Percentiles rank a stretch among this genome's conserved stretches.
These are phyloP conservation scores for Phaeomoniella chlamydospora DNA, from an alignment of 2,329 filamentous ascomycete genomes.

Conservation along the genomic window DNA sequence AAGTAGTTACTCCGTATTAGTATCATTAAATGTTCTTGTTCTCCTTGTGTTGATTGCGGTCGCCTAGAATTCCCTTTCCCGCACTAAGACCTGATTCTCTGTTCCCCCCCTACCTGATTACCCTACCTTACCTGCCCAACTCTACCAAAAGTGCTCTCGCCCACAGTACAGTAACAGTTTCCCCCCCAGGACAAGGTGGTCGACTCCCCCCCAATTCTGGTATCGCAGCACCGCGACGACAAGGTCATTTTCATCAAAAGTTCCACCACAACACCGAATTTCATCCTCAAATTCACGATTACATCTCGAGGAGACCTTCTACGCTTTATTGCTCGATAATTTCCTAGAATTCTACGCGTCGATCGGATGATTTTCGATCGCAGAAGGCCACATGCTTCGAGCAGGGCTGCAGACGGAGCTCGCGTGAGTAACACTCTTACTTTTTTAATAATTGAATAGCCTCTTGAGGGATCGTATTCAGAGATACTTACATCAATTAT, in stretches of 20 bases:
- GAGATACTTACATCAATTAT: slow-evolving; percentile 20
- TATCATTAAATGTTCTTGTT: no score
- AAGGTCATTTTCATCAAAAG: slow-evolving; percentile 8
- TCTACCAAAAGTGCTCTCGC: no score
- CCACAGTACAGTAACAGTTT: no score
- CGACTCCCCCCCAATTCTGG: background rate
- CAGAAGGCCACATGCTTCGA: slow-evolving; percentile 28
- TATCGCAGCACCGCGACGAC: background rate
- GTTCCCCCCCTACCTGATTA: no score
- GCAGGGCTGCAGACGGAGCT: slow-evolving; percentile 32
- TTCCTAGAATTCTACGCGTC: slow-evolving; percentile 27
- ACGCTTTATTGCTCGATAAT: slow-evolving; percentile 29
- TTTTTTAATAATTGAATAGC: slow-evolving; percentile 11
- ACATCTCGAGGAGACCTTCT: background rate
- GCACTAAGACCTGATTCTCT: no score
- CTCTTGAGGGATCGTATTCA: slow-evolving; percentile 15
- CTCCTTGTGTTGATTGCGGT: background rate
- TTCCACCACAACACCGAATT: slow-evolving; percentile 26
- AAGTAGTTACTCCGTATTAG: no score
- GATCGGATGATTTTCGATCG: slow-evolving; percentile 34
- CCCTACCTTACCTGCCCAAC: no score
- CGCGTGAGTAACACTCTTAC: slow-evolving; percentile 25
- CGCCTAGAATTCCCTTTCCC: background rate
- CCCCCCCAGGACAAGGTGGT: no score
- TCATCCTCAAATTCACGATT: slow-evolving; percentile 17